Base-by-base conservation (phyloP, 1,139 yeast genomes). In the Debaryomycetaceae sp. region DNA sequence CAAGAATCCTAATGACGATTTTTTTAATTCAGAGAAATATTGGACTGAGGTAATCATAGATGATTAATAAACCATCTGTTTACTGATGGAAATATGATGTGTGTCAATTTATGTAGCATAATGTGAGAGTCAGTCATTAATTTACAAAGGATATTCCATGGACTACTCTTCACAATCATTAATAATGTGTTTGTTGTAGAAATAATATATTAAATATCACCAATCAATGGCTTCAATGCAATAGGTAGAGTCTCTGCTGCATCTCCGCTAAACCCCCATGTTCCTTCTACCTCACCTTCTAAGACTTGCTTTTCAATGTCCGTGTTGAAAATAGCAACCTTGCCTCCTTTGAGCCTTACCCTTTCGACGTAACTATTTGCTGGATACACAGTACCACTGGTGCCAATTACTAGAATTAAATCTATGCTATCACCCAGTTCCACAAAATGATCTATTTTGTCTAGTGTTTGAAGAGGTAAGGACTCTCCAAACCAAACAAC, bases 401-500 rank as follows among this genome's bases (percentile, higher is more conserved):
- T 87, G 1, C 96, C 96, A 14, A 88, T 78, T 4, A 89, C 95
- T 38, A 88, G 63, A 4, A 88, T 80, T 52, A 88, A 63, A 53
- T 88, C 96, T 16, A 86, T 83, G 8, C 69, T 65, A 6, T 61
- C 71, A 16, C 65, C 61, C 18, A 65, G 56, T 44, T 80, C 76
- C n/a, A 87, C 72, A 50, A 85, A 88, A 35, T 75, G 78, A 61
- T 88, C 96, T 5, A 88, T 87, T 31, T 65, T 64, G 45, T 81
- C 81, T 42, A 88, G 73, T 8, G 73, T 73, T 36, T 65, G 65
- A 42, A 86, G 61, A 1, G 95, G 87, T 36, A 88, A 63, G 8
- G 88, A 74, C 58, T 88, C 97, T 4, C 96, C 96, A 62, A 84
- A 87, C 96, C 96, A 88, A 3, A 87, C 92, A 5, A 89, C 94